phyloP scores from a whole-genome alignment of 1,284 basidiomycete genomes.

The Neotropicomus parvogracilis region DNA sequence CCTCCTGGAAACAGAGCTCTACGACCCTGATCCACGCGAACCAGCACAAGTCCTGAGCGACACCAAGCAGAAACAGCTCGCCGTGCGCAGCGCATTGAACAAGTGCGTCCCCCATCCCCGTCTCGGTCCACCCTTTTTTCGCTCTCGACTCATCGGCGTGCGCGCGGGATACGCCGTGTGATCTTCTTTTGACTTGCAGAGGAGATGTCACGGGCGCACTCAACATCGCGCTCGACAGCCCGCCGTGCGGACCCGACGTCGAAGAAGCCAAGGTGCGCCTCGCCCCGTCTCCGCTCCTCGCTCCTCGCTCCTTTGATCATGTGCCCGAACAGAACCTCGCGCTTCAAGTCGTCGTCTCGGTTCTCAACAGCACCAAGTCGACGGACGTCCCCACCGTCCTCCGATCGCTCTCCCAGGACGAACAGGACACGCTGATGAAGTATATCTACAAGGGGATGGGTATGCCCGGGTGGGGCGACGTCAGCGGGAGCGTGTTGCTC shows the following conservation, averaged over 20 bases:
- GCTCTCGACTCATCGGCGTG: too few species aligned
- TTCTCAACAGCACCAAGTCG: conserved; percentile 92
- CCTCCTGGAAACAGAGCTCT: conserved; percentile 81
- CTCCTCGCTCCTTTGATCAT: too few species aligned
- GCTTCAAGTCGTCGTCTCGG: conserved; percentile 82
- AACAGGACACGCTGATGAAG: conserved; percentile 96
- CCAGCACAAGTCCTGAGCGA: conserved; percentile 73
- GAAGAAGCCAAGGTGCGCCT: conserved; percentile 81
- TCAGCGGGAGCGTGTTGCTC: conserved; percentile 85
- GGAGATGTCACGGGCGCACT: conserved; percentile 77
- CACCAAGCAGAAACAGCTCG: conserved; percentile 68
- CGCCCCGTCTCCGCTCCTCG: too few species aligned
- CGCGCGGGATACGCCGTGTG: too few species aligned
- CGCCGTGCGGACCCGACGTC: conserved; percentile 81
- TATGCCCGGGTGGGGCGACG: conserved; percentile 77
- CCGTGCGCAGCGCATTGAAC: conserved; percentile 71
- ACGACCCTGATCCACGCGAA: conserved; percentile 81
- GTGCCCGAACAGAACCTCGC: conserved; percentile 61
- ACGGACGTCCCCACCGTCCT: conserved; percentile 82
- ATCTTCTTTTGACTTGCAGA: conserved; percentile 41
- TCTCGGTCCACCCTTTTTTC: too few species aligned
- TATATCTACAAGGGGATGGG: conserved; percentile 98
- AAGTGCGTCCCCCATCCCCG: conserved; percentile 69
- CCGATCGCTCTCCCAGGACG: conserved; percentile 70
- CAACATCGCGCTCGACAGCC: conserved; percentile 63